Evolutionary conservation across 2,329 filamentous ascomycete species (phyloP).

Genomic region (Myotisia sp.): DNA sequence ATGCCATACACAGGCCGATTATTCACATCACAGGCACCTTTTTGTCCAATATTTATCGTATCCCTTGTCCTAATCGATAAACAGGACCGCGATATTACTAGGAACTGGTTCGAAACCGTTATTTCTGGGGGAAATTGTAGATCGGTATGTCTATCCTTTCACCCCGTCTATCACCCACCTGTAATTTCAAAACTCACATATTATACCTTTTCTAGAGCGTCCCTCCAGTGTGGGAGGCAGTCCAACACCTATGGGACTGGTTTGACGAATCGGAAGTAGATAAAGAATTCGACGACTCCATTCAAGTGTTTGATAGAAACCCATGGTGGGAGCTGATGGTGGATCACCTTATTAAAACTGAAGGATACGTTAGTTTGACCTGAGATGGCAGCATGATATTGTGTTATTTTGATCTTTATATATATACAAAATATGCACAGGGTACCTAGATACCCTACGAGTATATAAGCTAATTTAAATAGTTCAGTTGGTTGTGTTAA

Average conservation of each 20-base stretch:
- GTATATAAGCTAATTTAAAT: too few relatives aligned
- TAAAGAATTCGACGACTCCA: not conserved
- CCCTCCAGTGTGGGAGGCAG: constrained; percentile 3
- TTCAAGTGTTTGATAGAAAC: not conserved
- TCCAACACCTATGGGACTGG: constrained; percentile 1
- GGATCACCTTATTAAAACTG: constrained; percentile 2
- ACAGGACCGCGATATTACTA: constrained; percentile 7
- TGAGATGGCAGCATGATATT: not conserved
- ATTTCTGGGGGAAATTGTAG: not conserved
- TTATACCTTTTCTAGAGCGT: constrained; percentile 3
- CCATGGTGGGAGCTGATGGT: constrained; percentile 3
- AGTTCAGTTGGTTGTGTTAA: too few relatives aligned
- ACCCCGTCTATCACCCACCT: not conserved
- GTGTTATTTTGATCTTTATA: too few relatives aligned
- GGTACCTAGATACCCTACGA: too few relatives aligned
- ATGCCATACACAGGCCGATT: constrained; percentile 8
- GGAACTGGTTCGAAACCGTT: constrained; percentile 6
- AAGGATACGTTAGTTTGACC: constrained; percentile 5
- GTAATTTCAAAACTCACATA: not conserved
- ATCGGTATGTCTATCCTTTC: constrained; percentile 2
- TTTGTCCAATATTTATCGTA: constrained; percentile 8
- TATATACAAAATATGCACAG: too few relatives aligned
- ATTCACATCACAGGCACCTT: constrained; percentile 10
- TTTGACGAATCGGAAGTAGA: constrained; percentile 1
- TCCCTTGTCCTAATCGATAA: constrained; percentile 5